phyloP scores from a whole-genome alignment of 2,329 filamentous ascomycete genomes.

The Epichloe uncinata region DNA sequence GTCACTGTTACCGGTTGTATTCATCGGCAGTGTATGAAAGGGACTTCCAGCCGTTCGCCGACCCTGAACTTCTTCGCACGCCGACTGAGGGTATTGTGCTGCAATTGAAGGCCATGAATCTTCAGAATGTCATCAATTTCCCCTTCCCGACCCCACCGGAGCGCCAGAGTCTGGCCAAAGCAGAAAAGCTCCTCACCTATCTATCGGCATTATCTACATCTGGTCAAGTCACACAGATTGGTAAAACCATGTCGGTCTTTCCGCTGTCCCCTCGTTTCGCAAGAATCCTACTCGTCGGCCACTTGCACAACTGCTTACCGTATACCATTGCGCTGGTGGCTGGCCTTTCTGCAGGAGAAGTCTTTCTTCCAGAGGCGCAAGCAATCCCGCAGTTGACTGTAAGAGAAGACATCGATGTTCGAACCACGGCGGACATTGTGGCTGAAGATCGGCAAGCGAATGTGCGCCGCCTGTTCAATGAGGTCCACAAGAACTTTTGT shows the following conservation, averaged over 20 bases:
- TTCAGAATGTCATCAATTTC: constrained; percentile 83
- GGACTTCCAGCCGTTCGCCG: constrained; percentile 73
- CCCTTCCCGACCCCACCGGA: constrained; percentile 85
- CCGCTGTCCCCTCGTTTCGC: constrained; percentile 83
- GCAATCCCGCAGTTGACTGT: constrained; percentile 46
- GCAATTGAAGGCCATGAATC: constrained; percentile 88
- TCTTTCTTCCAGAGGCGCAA: constrained; percentile 75
- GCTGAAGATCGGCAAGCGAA: constrained; percentile 58
- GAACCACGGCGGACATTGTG: constrained; percentile 54
- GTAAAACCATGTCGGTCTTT: constrained; percentile 74
- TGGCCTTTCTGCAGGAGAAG: constrained; percentile 72
- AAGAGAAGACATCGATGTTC: constrained; percentile 33
- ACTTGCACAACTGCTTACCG: constrained; percentile 67
- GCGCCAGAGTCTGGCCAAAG: constrained; percentile 59
- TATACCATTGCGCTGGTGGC: constrained; percentile 85
- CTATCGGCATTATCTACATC: constrained; percentile 62
- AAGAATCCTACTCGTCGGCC: constrained; percentile 80
- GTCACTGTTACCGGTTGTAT: constrained; percentile 90
- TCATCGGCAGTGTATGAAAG: constrained; percentile 88
- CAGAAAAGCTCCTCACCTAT: constrained; percentile 76
- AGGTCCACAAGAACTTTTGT: constrained; percentile 66
- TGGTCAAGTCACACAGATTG: constrained; percentile 66
- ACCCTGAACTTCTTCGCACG: constrained; percentile 80
- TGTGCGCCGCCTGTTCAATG: constrained; percentile 47
- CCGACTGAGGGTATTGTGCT: constrained; percentile 88